Evolutionary conservation across 2,329 filamentous ascomycete species (phyloP), one percentile per base, ranked within the genome.

Genomic region (Fusarium sp.): DNA sequence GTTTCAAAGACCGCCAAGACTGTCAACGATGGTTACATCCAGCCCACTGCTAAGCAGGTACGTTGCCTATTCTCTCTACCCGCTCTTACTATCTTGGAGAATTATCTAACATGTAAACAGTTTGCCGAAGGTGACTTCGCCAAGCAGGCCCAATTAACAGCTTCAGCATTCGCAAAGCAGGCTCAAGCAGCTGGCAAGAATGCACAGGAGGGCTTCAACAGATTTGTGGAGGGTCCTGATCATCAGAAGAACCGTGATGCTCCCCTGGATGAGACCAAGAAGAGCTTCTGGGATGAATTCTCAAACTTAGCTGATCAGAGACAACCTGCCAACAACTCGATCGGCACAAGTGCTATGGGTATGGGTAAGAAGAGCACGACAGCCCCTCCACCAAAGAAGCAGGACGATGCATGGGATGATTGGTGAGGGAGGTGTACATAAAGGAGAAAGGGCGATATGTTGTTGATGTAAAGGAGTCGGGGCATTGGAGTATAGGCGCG

Each of bases 251-350:
- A 5, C 29, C 51, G 80, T 57, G 75, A 79, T 57, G 80, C 75
- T 53, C 81, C 78, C 56, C 73, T 88, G 50, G 84, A 89, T 74
- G 84, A 83, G 85, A 91, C 78, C 86, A 91, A 90, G 79, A 91
- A 91, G 76, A 91, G 92, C 70, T 97, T 97, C 80, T 97, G 94
- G 94, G 94, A 97, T 76, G 91, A 91, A 71, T 97, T 98, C 79
- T 90, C 93, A 0, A 88, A 86, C 27, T 78, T 90, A 25, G 90
- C 88, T 1, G 86, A 90, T 80, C 83, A 87, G 73, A 79, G 80
- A 59, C 79, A 81, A 67, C 76, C 76, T 14, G 76, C 75, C 41
- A 79, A 80, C 58, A 86, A 81, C 71, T 81, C 86, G 4, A 86
- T 89, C 63, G 87, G 87, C 31, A 89, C 87, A 20, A 82, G 84